Base-by-base conservation (phyloP, 2,329 filamentous ascomycete genomes). In the Penicillium sp. region DNA sequence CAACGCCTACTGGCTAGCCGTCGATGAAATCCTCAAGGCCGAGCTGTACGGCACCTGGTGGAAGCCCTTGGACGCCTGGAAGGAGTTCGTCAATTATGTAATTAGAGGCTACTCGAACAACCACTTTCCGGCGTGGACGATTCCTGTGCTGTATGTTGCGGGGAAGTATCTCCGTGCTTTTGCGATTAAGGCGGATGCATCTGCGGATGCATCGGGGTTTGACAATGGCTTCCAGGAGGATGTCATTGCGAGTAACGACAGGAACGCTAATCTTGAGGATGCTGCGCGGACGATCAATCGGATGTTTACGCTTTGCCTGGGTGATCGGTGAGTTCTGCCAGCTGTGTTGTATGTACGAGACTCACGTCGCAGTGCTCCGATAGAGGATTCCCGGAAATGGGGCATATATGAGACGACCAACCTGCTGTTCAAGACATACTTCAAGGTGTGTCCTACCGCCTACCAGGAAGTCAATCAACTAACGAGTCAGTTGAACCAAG, bases 401-500 rank as follows among this genome's bases (percentile, higher is more conserved):
- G 95, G 91, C 6, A 89, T 96, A 48, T 99, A 99, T 77, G 92
- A 91, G 71, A 87, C 93, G 62, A 91, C 92, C 67, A 97, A 96
- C 69, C 82, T 99, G 7, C 80, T 97, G 14, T 99, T 99, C 83
- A 97, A 97, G 75, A 97, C 92, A 1, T 97, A 97, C 73, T 99
- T 99, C 79, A 95, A 90, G 75, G 81, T 80, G n/a, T n/a, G n/a
- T n/a, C n/a, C n/a, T n/a, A n/a, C n/a, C n/a, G n/a, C n/a, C n/a
- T n/a, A n/a, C n/a, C n/a, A n/a, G n/a, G n/a, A n/a, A n/a, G n/a
- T n/a, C n/a, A n/a, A n/a, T n/a, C n/a, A n/a, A 47, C 47, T 56
- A 35, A 51, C 47, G 60, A 61, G 42, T 28, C 57, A 82, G 77
- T 80, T 97, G 61, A 96, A 96, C 74, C 90, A 89, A 33, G 88